These are phyloP conservation scores for Fraxinus latifolia DNA, from an alignment of 305 asterid species.

Conservation along the genomic window DNA sequence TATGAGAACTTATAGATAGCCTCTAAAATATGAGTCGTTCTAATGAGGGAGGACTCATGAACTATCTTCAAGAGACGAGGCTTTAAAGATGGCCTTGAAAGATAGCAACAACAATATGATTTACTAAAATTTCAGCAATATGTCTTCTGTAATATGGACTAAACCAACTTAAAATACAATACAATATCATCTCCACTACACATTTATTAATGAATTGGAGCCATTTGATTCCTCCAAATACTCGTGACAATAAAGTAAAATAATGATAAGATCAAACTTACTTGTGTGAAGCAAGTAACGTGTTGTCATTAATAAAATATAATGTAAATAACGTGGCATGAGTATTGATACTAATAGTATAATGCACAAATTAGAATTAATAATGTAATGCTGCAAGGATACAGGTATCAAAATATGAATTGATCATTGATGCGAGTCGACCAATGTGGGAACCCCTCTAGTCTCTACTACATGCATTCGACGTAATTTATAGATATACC, in stretches of 20 bases:
- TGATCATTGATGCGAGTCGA: too few species aligned
- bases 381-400: background rate
- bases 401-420: too few species aligned
- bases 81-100: background rate
- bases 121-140: too few species aligned
- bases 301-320: too few species aligned
- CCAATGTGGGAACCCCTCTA: background rate
- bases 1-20: too few species aligned
- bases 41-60: background rate
- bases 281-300: too few species aligned
- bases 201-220: background rate
- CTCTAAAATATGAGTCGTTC: too few species aligned
- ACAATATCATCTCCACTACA: too few species aligned
- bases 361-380: background rate
- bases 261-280: background rate
- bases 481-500: background rate
- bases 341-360: background rate
- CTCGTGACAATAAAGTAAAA: background rate
- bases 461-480: background rate
- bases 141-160: too few species aligned
- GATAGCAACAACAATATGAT: background rate
- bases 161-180: background rate
- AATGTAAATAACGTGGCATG: background rate
- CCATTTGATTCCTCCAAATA: background rate
- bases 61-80: background rate